Percentiles rank a stretch among this genome's conserved stretches.
These are phyloP conservation scores for Cutaneotrichosporon sp. DNA, from an alignment of 1,284 basidiomycete genomes.

Conservation along the genomic window DNA sequence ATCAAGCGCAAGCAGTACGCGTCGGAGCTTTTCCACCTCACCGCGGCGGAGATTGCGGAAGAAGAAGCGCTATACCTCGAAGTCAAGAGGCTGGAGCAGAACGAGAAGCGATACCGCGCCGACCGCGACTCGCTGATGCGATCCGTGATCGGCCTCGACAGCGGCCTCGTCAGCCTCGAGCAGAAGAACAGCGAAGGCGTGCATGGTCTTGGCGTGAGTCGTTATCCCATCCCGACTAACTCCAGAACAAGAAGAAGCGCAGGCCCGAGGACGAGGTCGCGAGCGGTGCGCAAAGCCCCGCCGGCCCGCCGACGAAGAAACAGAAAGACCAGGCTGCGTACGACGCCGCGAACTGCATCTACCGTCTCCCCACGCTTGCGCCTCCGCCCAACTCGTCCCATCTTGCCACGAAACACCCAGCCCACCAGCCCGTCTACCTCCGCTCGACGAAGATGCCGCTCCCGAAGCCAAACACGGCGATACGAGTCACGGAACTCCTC, in stretches of 20 bases:
- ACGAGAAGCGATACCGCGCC: constrained; percentile 76
- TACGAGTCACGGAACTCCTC: constrained; percentile 66
- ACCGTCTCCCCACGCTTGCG: constrained; percentile 30
- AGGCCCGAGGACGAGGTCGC: constrained; percentile 34
- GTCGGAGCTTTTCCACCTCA: constrained; percentile 74
- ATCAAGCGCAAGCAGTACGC: constrained; percentile 84
- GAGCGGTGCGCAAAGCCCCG: constrained; percentile 16
- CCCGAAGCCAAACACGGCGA: constrained; percentile 67
- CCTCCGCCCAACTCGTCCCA: constrained; percentile 29
- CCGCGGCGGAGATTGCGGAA: constrained; percentile 83
- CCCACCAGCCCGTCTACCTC: constrained; percentile 67
- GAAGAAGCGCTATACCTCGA: constrained; percentile 95
- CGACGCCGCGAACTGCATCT: constrained; percentile 44
- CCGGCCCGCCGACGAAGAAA: constrained; percentile 31
- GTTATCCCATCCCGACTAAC: neutral
- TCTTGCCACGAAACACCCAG: constrained; percentile 36
- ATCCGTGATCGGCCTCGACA: constrained; percentile 75
- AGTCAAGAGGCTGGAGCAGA: constrained; percentile 89
- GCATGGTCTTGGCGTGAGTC: constrained; percentile 42
- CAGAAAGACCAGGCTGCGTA: constrained; percentile 28
- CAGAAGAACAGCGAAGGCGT: constrained; percentile 38
- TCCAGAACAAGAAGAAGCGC: constrained; percentile 45
- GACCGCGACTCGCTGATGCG: constrained; percentile 88
- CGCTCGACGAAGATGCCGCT: constrained; percentile 75
- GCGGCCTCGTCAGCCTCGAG: constrained; percentile 63